Conservation (phyloP, 2,329 filamentous ascomycete species). For the Eutypella sp. region DNA sequence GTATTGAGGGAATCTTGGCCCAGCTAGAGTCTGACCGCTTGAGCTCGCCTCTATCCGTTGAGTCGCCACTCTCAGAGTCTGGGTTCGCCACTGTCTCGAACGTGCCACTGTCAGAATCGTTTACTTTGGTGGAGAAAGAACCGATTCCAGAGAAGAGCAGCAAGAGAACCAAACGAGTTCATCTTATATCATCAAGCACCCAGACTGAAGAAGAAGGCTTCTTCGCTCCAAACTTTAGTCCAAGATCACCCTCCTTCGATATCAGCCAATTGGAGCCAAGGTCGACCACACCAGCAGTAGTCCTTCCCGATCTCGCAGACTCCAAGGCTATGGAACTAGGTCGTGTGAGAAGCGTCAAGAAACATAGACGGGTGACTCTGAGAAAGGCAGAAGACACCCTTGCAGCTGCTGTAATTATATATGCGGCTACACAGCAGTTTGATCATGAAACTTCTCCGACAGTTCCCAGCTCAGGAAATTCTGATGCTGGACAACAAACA, state of each 20-base stretch:
- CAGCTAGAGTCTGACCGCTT: too few relatives aligned
- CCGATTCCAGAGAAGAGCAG: slow-evolving; percentile 16
- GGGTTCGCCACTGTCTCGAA: slow-evolving; percentile 2
- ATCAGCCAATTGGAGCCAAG: slow-evolving; percentile 27
- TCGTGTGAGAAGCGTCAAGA: slow-evolving; percentile 38
- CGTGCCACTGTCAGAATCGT: slow-evolving; percentile 14
- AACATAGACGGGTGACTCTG: slow-evolving; percentile 40
- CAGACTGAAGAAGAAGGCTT: slow-evolving; percentile 22
- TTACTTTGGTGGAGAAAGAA: slow-evolving; percentile 11
- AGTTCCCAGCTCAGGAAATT: slow-evolving; percentile 9
- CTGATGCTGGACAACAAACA: slow-evolving; percentile 19
- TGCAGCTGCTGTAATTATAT: slow-evolving; percentile 50
- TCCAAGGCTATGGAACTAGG: slow-evolving; percentile 34
- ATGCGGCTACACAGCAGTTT: slow-evolving; percentile 45
- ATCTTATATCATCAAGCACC: slow-evolving; percentile 22
- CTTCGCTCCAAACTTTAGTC: slow-evolving; percentile 4
- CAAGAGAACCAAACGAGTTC: slow-evolving; percentile 12
- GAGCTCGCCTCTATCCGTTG: background rate
- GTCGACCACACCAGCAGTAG: slow-evolving; percentile 42
- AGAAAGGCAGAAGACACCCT: slow-evolving; percentile 47
- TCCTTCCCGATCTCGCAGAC: slow-evolving; percentile 39
- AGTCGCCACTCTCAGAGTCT: background rate
- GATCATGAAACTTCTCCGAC: slow-evolving; percentile 32
- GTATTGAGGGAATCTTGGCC: too few relatives aligned
- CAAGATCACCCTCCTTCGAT: slow-evolving; percentile 15